phyloP scores from a whole-genome alignment of 768 basidiomycete genomes.

The Lactarius pseudohatsudake region DNA sequence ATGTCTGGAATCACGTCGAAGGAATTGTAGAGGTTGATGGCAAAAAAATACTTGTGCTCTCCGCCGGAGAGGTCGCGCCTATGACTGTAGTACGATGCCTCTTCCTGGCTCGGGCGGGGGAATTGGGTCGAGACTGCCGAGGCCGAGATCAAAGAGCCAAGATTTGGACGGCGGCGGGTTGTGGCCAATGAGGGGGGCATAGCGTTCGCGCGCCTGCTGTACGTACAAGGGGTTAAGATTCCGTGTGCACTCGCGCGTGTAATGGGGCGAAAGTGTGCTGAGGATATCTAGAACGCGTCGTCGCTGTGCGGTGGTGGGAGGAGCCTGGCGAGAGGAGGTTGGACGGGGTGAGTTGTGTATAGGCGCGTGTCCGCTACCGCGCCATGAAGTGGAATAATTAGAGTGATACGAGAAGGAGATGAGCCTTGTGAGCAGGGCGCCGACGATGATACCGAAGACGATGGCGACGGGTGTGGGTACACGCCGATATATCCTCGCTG shows the following conservation, averaged over 20 bases:
- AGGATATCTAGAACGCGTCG: slow-evolving; percentile 83
- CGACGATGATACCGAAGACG: slow-evolving; percentile 59
- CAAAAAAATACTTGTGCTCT: slow-evolving; percentile 98
- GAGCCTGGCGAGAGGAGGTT: slow-evolving; percentile 53
- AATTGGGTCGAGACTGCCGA: slow-evolving; percentile 32
- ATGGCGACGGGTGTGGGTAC: slow-evolving; percentile 58
- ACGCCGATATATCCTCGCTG: slow-evolving; percentile 5
- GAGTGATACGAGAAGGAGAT: slow-evolving; percentile 14
- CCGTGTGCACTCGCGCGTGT: slow-evolving; percentile 91
- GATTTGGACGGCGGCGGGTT: slow-evolving; percentile 54
- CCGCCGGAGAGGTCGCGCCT: slow-evolving; percentile 42
- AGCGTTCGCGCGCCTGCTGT: slow-evolving; percentile 83
- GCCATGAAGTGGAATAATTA: slow-evolving; percentile 48
- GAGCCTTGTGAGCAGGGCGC: slow-evolving; percentile 48
- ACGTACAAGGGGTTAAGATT: slow-evolving; percentile 80
- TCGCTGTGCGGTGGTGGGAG: slow-evolving; percentile 84
- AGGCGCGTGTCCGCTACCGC: slow-evolving; percentile 49
- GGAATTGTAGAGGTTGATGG: slow-evolving; percentile 99
- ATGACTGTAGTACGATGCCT: slow-evolving; percentile 37
- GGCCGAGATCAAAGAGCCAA: slow-evolving; percentile 60
- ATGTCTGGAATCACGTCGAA: slow-evolving; percentile 98
- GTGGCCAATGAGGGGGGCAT: slow-evolving; percentile 81
- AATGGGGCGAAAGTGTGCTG: slow-evolving; percentile 83
- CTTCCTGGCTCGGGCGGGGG: slow-evolving; percentile 45
- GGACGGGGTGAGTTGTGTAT: slow-evolving; percentile 47